Conservation (phyloP, 2,329 filamentous ascomycete genomes). For the Allantophomopsis cytisporea region DNA sequence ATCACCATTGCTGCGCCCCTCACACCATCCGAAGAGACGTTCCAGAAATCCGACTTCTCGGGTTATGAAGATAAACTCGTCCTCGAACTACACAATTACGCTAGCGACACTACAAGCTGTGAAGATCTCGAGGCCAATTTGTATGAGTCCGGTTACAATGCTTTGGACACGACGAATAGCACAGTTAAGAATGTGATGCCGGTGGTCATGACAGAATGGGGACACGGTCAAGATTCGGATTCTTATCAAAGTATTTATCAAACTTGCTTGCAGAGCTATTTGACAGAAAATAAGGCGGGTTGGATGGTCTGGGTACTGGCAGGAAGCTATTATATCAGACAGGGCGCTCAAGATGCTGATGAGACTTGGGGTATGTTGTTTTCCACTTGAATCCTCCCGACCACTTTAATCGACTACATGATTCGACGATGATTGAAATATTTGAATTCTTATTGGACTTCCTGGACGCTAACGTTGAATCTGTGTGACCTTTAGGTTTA, state of each 20-base stretch:
- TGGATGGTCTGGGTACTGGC: constrained; percentile 46
- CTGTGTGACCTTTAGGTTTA: too few relatives aligned
- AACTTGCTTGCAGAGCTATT: constrained; percentile 33
- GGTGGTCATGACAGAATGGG: constrained; percentile 27
- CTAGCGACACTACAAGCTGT: constrained; percentile 23
- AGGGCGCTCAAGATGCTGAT: constrained; percentile 37
- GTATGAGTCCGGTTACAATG: constrained; percentile 25
- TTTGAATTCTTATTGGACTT: too few relatives aligned
- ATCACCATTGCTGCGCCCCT: constrained; percentile 18
- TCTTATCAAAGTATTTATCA: constrained; percentile 35
- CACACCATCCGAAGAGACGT: constrained; percentile 21
- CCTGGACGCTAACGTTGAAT: too few relatives aligned
- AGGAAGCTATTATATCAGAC: constrained; percentile 42
- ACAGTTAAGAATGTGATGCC: constrained; percentile 22
- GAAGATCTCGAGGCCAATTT: constrained; percentile 19
- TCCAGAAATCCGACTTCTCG: constrained; percentile 21
- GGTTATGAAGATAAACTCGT: constrained; percentile 27
- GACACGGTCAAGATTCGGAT: constrained; percentile 31
- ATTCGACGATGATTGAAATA: too few relatives aligned
- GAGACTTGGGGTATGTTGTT: constrained; percentile 40
- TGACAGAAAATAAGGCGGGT: constrained; percentile 32
- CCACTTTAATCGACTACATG: too few relatives aligned
- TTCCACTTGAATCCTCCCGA: not conserved
- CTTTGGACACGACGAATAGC: constrained; percentile 18
- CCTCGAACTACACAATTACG: constrained; percentile 33